phyloP scores from a whole-genome alignment of 2,329 filamentous ascomycete genomes.

The Cytospora chrysosperma region DNA sequence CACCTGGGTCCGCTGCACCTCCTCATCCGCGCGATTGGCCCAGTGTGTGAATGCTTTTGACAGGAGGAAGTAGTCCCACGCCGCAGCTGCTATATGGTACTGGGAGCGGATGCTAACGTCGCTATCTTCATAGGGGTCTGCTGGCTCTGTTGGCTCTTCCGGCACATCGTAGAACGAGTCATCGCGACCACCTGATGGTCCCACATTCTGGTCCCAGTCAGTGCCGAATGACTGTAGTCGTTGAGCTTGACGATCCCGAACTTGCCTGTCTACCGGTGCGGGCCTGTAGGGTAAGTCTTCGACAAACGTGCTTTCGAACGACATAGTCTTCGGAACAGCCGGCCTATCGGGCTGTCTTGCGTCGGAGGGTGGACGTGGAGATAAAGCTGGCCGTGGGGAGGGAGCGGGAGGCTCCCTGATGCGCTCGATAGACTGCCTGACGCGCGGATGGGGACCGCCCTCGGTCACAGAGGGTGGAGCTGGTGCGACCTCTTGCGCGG shows the following conservation, averaged over 20 bases:
- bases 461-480: conserved; percentile 1
- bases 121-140: conserved; percentile 41
- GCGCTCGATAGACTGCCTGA: conserved; percentile 23
- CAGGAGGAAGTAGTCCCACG: conserved; percentile 63
- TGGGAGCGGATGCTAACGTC: conserved; percentile 19
- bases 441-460: conserved; percentile 19
- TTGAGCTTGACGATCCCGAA: conserved; percentile 7
- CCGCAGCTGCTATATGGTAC: conserved; percentile 48
- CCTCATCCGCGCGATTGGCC: conserved; percentile 63
- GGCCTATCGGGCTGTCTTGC: conserved; percentile 1
- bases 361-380: not conserved
- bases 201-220: conserved; percentile 8
- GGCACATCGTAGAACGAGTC: conserved; percentile 17
- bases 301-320: conserved; percentile 21
- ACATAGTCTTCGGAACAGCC: conserved; percentile 14
- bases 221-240: conserved; percentile 6
- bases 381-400: not conserved
- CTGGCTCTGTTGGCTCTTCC: conserved; percentile 26
- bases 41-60: conserved; percentile 68
- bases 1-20: conserved; percentile 63
- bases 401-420: not conserved
- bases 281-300: conserved; percentile 16
- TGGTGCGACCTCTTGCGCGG: not conserved
- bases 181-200: conserved; percentile 34
- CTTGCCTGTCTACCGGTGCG: conserved; percentile 2